These are phyloP conservation scores for Sequoiadendron giganteum DNA, from an alignment of 75 land plant genomes.

Conservation along the genomic window DNA sequence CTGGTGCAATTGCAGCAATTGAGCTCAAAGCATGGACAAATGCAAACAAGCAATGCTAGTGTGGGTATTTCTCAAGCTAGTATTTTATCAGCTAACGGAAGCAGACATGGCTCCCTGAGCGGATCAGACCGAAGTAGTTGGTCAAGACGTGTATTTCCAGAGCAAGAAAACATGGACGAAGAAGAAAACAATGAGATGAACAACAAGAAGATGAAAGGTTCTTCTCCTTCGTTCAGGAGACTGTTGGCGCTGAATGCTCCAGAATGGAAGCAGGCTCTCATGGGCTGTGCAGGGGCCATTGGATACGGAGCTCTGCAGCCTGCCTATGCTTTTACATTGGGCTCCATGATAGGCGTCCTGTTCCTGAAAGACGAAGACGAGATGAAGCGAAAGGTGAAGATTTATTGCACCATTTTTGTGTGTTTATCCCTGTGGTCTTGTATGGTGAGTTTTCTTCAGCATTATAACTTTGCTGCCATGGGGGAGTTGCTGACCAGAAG, in stretches of 20 bases:
- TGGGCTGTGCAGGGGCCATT: conserved; percentile 55
- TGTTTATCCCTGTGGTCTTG: conserved; percentile 35
- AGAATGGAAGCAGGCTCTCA: conserved; percentile 58
- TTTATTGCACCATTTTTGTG: conserved; percentile 39
- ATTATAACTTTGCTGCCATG: conserved; percentile 67
- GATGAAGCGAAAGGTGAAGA: conserved; percentile 29
- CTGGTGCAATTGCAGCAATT: conserved; percentile 39
- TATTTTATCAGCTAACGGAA: neutral
- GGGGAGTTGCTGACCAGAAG: conserved; percentile 72
- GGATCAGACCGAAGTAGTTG: neutral
- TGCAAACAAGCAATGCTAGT: neutral
- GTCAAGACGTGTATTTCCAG: neutral
- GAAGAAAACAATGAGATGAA: conserved; percentile 18
- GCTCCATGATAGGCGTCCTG: conserved; percentile 43
- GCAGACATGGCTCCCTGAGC: neutral
- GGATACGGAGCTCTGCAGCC: conserved; percentile 63
- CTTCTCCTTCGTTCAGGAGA: conserved; percentile 42
- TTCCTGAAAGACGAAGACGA: conserved; percentile 36
- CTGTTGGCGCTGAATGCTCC: conserved; percentile 62
- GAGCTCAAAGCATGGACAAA: neutral
- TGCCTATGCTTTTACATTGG: conserved; percentile 49
- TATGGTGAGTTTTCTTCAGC: conserved; percentile 49
- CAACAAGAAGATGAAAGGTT: neutral
- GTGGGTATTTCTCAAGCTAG: neutral
- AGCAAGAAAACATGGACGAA: neutral